These are phyloP conservation scores for Scedosporium minutisporum DNA, from an alignment of 2,329 filamentous ascomycete genomes.

Conservation along the genomic window DNA sequence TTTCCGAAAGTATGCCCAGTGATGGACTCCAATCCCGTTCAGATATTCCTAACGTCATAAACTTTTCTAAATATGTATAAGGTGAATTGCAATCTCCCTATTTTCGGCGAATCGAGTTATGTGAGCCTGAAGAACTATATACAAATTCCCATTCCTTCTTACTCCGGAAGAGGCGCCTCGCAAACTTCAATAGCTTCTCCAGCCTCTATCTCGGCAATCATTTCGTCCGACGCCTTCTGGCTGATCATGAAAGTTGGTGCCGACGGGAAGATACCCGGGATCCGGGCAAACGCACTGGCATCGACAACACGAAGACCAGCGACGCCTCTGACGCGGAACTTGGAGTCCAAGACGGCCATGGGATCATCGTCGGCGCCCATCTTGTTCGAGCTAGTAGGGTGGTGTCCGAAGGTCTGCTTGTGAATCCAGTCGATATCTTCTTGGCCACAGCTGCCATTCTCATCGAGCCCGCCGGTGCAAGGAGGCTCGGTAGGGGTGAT, in stretches of 20 bases:
- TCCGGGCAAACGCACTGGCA: conserved; percentile 46
- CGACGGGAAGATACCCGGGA: conserved; percentile 35
- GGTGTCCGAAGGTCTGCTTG: conserved; percentile 43
- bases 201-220: conserved; percentile 17
- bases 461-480: conserved; percentile 9
- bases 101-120: not conserved
- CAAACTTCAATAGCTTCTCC: conserved; percentile 5
- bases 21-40: too few species aligned
- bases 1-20: too few species aligned
- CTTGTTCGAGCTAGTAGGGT: conserved; percentile 44
- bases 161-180: not conserved
- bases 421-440: conserved; percentile 30
- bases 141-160: not conserved
- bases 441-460: conserved; percentile 20
- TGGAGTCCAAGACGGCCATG: conserved; percentile 45
- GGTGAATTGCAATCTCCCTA: not conserved
- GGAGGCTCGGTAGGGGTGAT: conserved; percentile 14
- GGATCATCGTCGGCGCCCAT: conserved; percentile 46
- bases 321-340: conserved; percentile 48
- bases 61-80: too few species aligned
- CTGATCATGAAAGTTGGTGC: conserved; percentile 46
- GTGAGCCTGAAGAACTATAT: not conserved
- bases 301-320: conserved; percentile 51
- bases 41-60: too few species aligned
- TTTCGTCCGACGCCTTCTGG: conserved; percentile 53